Conservation (phyloP, 495 filamentous ascomycete genomes). For the Penicillium riverlandense region DNA sequence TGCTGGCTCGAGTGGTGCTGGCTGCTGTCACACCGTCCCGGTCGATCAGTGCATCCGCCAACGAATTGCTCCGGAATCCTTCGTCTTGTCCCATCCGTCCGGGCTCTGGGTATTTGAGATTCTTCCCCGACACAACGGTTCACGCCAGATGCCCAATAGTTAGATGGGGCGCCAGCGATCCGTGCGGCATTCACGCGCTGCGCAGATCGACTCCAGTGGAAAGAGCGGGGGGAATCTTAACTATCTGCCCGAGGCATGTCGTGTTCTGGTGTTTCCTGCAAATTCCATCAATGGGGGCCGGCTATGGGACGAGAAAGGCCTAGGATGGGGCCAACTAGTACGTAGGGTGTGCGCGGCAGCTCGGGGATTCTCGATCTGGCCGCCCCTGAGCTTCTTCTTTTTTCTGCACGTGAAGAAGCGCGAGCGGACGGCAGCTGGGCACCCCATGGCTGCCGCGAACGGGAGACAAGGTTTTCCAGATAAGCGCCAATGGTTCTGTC, state of each 20-base stretch:
- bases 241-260: background rate
- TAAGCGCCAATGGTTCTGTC: too few relatives aligned
- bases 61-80: too few relatives aligned
- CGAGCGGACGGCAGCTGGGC: background rate
- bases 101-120: conserved; percentile 23
- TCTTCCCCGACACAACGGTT: conserved; percentile 20
- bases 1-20: background rate
- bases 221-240: conserved; percentile 12
- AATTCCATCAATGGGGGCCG: too few relatives aligned
- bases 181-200: conserved; percentile 11
- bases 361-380: conserved; percentile 8
- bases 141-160: conserved; percentile 25
- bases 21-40: conserved; percentile 6
- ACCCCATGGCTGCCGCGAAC: too few relatives aligned
- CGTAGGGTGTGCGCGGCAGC: too few relatives aligned
- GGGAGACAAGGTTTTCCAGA: too few relatives aligned
- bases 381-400: background rate
- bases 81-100: background rate
- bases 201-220: conserved; percentile 18
- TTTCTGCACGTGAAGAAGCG: too few relatives aligned
- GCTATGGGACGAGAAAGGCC: too few relatives aligned
- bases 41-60: background rate
- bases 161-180: conserved; percentile 16
- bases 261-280: too few relatives aligned
- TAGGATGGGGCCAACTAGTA: too few relatives aligned